Conservation (phyloP, 306 rosid species). For the Cucurbita pepo region DNA sequence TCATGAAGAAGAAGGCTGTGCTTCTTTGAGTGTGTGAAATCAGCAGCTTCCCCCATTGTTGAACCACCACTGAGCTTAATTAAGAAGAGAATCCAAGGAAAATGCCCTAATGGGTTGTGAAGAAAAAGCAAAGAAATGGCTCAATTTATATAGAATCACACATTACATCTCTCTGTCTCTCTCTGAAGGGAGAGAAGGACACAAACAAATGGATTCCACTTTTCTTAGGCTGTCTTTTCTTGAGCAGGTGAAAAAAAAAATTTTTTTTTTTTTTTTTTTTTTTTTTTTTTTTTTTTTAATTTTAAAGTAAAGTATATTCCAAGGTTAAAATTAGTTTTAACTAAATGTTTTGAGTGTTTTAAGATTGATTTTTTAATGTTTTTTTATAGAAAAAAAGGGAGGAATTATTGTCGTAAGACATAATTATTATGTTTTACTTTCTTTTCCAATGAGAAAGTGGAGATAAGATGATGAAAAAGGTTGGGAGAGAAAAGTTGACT, state of each 20-base stretch:
- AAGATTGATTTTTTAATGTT: no score
- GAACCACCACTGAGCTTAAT: not conserved
- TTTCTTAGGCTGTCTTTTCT: not conserved
- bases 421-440: no score
- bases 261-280: no score
- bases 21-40: constrained; percentile 22
- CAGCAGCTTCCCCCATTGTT: constrained; percentile 7
- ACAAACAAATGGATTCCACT: not conserved
- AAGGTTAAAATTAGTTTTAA: no score
- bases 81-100: not conserved
- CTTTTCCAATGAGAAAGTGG: not conserved
- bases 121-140: not conserved
- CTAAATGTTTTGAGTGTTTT: no score
- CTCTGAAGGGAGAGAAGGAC: not conserved
- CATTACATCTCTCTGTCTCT: not conserved
- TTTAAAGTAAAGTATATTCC: no score
- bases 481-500: not conserved
- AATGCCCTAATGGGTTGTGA: not conserved
- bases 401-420: no score
- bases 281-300: no score
- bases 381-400: no score
- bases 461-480: not conserved
- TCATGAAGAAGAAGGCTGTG: constrained; percentile 22
- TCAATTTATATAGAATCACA: no score
- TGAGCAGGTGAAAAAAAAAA: not conserved